Base-by-base conservation (phyloP, 768 basidiomycete species). In the Sarcomyxa edulis region DNA sequence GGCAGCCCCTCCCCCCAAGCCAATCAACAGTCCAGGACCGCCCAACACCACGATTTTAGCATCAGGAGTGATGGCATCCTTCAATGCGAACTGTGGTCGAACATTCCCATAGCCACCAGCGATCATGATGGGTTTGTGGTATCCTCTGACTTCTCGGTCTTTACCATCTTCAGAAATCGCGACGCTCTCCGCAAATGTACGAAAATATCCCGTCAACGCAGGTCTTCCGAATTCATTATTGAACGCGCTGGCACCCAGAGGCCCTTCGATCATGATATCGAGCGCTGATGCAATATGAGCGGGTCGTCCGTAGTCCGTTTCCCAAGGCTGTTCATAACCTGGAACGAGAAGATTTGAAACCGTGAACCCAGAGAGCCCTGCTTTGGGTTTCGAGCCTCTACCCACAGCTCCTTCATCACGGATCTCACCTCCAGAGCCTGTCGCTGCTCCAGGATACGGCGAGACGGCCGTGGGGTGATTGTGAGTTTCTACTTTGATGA, bases 121-220 rank as follows among this genome's bases (percentile, higher is more conserved):
- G 48, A 99, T 86, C 96, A 99, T 99, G 68, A 99, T 96, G 10
- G 96, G 96, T 59, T 99, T 99, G 66, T 98, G 96, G 60, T 97
- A 99, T 0, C 96, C 96, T 38, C 94, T 67, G n/a, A 92, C 64
- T 56, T 91, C 86, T 19, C 60, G 62, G 49, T 59, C 52, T 36
- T 55, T 45, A 4, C 69, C 71, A 26, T 76, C 76, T 24, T 60
- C 56, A 7, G 68, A 62, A 21, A 76, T 56, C 15, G 81, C 72
- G 1, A 92, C 71, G 31, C 75, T 72, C 60, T 96, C 89, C 8
- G 83, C 73, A 62, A 96, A 97, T 0, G 96, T 95, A 32, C 96
- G 82, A 71, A 94, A 97, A 63, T 95, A 98, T 3, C 96, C 96
- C 3, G 84, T 62, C 12, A 99, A 71, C 4, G 84, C 92, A 0